Evolutionary conservation across 768 basidiomycete species (phyloP), one percentile per base, ranked within the genome.

Genomic region (Pulveroboletus ravenelii): DNA sequence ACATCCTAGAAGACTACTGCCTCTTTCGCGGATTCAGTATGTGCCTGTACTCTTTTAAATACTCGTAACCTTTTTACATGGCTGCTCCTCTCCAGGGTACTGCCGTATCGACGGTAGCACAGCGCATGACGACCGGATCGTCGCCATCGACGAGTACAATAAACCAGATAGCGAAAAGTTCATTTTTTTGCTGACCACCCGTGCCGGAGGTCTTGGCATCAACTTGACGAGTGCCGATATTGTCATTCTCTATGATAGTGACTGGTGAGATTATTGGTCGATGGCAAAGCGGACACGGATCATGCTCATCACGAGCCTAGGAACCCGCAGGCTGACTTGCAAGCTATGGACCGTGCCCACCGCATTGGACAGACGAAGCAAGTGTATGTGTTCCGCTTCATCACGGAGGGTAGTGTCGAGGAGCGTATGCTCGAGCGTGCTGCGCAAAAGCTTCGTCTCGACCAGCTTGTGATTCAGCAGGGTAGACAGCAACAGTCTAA

Each of bases 281-380:
- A 7, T 23, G 23, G 27, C 48, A 9, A 15, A 27, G 32, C 25
- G 10, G 20, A 15, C 27, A 29, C 23, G 15, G 46, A 12, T n/a
- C 6, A 3, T 31, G 13, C 49, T 55, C n/a, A 61, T 44, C 41
- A 18, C 25, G 41, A 6, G 39, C 17, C 57, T 36, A 92, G 88
- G 93, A 99, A 98, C 67, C 95, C 96, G 2, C 96, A 99, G 72
- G 96, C 95, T 2, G 96, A 99, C 74, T 70, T 99, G 41, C 96
- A 99, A 66, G 96, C 96, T 5, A 97, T 96, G 95, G 93, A 98
- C 63, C 89, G 93, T 50, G 93, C 93, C 0, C 95, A 99, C 67
- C 82, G 94, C 18, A 97, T 99, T 42, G 95, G 95, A 6, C 95
- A 97, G 70, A 96, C 82, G 25, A 85, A 76, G 57, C 92, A 93